Evolutionary conservation across 148 eudicot genomes (phyloP), one percentile per base, ranked within the genome.

Genomic region (Nepenthes gracilis): DNA sequence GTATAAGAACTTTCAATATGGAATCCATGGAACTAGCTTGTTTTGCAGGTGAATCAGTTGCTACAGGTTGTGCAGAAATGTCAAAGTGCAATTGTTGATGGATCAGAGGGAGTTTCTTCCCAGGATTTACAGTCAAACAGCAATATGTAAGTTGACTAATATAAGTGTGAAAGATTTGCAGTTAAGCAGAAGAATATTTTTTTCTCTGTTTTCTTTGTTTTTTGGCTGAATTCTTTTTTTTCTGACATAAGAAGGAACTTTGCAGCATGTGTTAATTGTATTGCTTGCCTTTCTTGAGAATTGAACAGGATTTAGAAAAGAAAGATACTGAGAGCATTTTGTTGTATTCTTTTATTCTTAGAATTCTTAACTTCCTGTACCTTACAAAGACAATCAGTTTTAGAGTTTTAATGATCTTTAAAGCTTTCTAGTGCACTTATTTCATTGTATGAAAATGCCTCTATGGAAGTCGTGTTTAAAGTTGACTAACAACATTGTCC

Each of bases 51-150:
- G 75, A 85, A 80, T 71, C 88, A 88, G 68, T 60, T 92, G 70
- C 80, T 92, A 62, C 96, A 92, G 72, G 96, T 83, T 57, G 97
- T 94, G 9, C 97, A 85, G 64, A 92, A 88, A 78, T 92, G 93
- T 74, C 96, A 92, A 67, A 85, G 79, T 64, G 83, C 90, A 43
- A 71, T 85, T 9, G 54, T 83, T 57, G 93, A 88, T 51, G 97
- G 96, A 53, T 62, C 93, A 59, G 90, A 92, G 45, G 94, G 93
- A 47, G 77, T 85, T 69, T 77, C 93, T 57, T 82, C 88, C 68
- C 88, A 83, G 67, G 97, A 88, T 77, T 58, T 85, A 54, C 98
- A 92, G 70, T 62, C 90, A 65, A 88, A 77, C 63, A 84, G 94
- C 70, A 86, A 75, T 65, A 77, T 93, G 98, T 92, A 69, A 75